Evolutionary conservation across 352 stramenopile species (phyloP), one percentile per base, ranked within the genome.

Genomic region (Phytophthora lateralis): DNA sequence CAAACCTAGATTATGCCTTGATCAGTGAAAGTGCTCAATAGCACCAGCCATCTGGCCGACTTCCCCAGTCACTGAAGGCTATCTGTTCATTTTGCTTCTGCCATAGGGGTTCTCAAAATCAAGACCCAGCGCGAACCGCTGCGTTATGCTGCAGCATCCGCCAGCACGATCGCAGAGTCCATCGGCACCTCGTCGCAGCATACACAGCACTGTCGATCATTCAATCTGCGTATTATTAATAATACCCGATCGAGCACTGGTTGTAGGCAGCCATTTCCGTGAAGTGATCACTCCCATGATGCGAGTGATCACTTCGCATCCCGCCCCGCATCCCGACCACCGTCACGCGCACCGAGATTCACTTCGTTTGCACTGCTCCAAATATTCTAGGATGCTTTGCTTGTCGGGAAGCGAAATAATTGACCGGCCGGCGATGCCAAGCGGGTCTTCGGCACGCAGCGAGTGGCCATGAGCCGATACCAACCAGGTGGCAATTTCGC

Each of bases 401-500:
- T 27, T 55, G n/a, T 18, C 6, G 21, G 15, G 42, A 37, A 34
- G 8, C 26, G 20, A 32, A 63, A 50, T 46, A 51, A 60, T 44
- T 53, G 27, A 49, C 37, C 60, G 57, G 46, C 44, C 34, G 59
- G 49, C 41, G 44, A 15, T 15, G 21, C 48, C 59, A 67, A 67
- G 29, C 46, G 51, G 44, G 26, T 47, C 43, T 10, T 6, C 34
- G n/a, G 50, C 41, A 50, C 26, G 20, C 6, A 15, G 35, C 12
- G 18, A 20, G 34, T 60, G 44, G 44, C 32, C 6, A 11, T 44
- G 26, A 34, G 45, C 15, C 14, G 21, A 37, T 32, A 21, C 15
- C 15, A 42, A 8, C 29, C 60, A 68, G 60, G 29, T 58, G 60
- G 45, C 38, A 34, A 29, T 63, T 68, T 63, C 53, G 45, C 45